Evolutionary conservation across 176 grass and related monocot species (phyloP).

Genomic region (Zizania latifolia): DNA sequence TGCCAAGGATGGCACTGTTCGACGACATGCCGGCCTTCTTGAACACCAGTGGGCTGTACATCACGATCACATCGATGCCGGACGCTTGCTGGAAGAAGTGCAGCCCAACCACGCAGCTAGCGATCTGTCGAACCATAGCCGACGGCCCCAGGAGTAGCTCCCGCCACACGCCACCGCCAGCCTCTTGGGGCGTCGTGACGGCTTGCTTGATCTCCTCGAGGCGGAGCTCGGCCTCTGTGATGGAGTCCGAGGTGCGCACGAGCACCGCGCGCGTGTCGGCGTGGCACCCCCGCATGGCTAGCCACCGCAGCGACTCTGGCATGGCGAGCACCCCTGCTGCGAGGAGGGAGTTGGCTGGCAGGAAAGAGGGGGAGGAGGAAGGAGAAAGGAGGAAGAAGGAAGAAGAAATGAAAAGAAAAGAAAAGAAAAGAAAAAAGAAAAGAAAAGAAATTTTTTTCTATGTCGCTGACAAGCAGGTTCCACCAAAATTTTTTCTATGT

Average conservation of each 20-base stretch:
- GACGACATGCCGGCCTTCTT: constrained; percentile 43
- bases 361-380: too few species aligned
- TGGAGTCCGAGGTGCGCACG: constrained; percentile 1
- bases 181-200: background rate
- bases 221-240: constrained; percentile 32
- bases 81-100: constrained; percentile 65
- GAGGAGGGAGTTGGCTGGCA: too few species aligned
- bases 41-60: constrained; percentile 67
- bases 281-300: constrained; percentile 45
- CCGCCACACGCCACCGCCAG: constrained; percentile 15
- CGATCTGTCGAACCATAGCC: constrained; percentile 16
- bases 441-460: too few species aligned
- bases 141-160: constrained; percentile 29
- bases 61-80: constrained; percentile 52
- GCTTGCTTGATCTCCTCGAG: constrained; percentile 36
- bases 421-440: too few species aligned
- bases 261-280: constrained; percentile 36
- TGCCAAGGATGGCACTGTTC: constrained; percentile 2
- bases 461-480: too few species aligned
- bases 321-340: constrained; percentile 16
- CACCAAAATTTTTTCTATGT: too few species aligned
- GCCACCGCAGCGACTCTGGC: constrained; percentile 63
- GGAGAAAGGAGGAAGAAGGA: too few species aligned
- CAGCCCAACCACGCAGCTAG: constrained; percentile 15
- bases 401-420: too few species aligned